Percentiles rank a stretch among this genome's conserved stretches.
Evolutionary conservation across 83 land plant genomes (phyloP).

Genomic region (Thuja plicata): DNA sequence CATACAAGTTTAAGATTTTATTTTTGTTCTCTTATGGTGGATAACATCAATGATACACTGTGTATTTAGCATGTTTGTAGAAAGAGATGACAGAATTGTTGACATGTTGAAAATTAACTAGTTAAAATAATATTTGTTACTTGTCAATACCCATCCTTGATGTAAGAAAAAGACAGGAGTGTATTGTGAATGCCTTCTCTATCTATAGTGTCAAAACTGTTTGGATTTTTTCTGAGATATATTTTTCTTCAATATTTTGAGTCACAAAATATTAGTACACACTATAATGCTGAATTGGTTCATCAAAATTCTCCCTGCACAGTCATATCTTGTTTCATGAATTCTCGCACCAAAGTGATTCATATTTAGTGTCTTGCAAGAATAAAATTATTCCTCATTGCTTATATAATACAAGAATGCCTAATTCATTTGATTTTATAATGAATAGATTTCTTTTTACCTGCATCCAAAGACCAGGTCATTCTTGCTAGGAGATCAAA

Average conservation of each 20-base stretch:
- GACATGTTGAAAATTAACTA: too few relatives aligned
- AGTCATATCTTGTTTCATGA: neutral
- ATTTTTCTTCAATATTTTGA: neutral
- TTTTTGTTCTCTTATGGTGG: neutral
- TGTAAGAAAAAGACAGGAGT: neutral
- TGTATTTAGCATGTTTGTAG: too few relatives aligned
- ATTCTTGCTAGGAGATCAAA: slow-evolving; percentile 85
- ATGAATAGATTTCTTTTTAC: neutral
- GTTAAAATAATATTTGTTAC: too few relatives aligned
- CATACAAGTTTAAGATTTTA: neutral
- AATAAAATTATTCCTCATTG: neutral
- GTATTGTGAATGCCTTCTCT: neutral
- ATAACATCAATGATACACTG: neutral
- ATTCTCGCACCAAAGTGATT: neutral
- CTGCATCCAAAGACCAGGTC: slow-evolving; percentile 46
- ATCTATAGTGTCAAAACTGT: neutral
- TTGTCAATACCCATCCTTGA: too few relatives aligned
- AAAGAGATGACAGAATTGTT: too few relatives aligned
- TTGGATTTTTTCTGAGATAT: neutral
- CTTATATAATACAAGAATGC: neutral
- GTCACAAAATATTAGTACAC: neutral
- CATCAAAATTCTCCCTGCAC: too few relatives aligned
- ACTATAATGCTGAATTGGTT: too few relatives aligned
- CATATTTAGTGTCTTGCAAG: neutral
- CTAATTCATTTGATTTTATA: neutral